Base-by-base conservation (phyloP, 306 rosid species). In the Malus sieversii region DNA sequence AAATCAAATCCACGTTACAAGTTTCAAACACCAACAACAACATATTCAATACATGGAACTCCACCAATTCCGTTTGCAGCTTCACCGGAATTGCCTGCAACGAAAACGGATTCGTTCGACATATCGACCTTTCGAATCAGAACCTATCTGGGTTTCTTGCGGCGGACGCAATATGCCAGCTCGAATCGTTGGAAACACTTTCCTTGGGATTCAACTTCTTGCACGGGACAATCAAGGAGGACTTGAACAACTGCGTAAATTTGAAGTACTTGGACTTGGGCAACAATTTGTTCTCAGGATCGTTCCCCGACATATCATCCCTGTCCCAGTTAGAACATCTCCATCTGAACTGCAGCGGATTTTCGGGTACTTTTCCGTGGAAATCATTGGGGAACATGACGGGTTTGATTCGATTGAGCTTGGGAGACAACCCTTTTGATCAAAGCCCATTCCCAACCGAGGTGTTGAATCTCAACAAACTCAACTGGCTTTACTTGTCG, bases 331-430 rank as follows among this genome's bases (percentile, higher is more conserved):
- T 95, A 30, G 75, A 89, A 75, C 83, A 80, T 60, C 77, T 95
- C 16, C 74, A 79, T 55, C 14, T 95, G 57, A 92, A 95, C 72
- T 35, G 3, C 4, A 92, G 93, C 75, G 87, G 92, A 1, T 70
- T 92, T 70, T 86, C 98, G 0, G 97, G 97, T 4, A 78, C 75
- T 48, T 95, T 95, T 29, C 97, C 98, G 4, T 90, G 97, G 99
- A 80, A 81, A 48, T 86, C 97, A 0, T 82, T 95, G 4, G 19
- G 22, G 8, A 89, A 80, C 71, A 82, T 89, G 86, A 64, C 81
- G 45, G 86, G 77, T 20, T 60, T 95, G 2, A 52, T 89, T 70
- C 85, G 18, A 72, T 75, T 95, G 38, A 95, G 97, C 75, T 71
- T 95, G 10, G 99, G 98, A 40, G 99, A 92, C 66, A 92, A 95